phyloP scores from a whole-genome alignment of 2,329 filamentous ascomycete species.

The Beauveria sp. region DNA sequence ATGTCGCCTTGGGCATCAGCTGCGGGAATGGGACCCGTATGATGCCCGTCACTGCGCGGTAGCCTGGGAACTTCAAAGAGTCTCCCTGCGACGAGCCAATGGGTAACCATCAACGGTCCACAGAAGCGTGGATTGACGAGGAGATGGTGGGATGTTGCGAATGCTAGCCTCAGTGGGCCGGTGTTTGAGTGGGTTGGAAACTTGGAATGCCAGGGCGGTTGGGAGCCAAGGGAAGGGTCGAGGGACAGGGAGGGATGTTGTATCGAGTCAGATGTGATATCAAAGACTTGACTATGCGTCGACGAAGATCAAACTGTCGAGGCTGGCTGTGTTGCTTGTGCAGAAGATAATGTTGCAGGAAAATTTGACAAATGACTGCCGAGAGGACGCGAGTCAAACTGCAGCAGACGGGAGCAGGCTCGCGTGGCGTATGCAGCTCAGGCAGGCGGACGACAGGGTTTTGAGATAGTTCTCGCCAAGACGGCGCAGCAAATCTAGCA shows the following conservation, averaged over 20 bases:
- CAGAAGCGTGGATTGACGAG: not conserved
- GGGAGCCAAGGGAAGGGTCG: not conserved
- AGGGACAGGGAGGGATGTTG: not conserved
- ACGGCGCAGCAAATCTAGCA: not conserved
- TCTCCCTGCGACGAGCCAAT: constrained; percentile 1
- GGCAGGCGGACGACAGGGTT: not conserved
- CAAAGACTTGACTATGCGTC: too few species aligned
- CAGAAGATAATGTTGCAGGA: not conserved
- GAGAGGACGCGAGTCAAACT: not conserved
- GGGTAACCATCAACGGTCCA: not conserved
- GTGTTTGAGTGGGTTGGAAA: not conserved
- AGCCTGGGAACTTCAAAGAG: not conserved
- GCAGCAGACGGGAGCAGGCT: not conserved
- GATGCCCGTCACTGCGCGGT: not conserved
- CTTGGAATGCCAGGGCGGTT: constrained; percentile 1
- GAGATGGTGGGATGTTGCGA: not conserved
- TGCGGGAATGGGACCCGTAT: not conserved
- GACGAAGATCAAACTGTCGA: not conserved
- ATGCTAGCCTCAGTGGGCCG: constrained; percentile 5
- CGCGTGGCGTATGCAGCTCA: constrained; percentile 4
- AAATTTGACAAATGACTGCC: not conserved
- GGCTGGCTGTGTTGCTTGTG: not conserved
- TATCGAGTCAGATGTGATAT: not conserved
- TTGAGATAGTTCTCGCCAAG: not conserved
- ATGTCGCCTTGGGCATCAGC: not conserved